Evolutionary conservation across 2,329 filamentous ascomycete genomes (phyloP).

Genomic region (Metarhizium guizhouense): DNA sequence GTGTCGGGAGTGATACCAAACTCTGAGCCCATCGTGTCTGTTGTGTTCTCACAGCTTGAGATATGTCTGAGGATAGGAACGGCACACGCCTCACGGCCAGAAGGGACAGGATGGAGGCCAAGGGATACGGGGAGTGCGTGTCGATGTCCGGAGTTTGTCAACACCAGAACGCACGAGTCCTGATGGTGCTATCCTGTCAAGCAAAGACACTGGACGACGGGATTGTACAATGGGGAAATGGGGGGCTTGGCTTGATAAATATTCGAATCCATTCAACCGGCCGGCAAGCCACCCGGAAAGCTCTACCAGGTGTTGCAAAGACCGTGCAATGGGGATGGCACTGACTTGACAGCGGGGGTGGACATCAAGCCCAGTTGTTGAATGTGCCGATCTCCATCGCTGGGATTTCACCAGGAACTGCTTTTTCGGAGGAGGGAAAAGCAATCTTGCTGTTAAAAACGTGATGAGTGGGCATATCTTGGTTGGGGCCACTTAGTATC

Average conservation of each 20-base stretch:
- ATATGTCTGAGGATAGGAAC: background rate
- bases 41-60: background rate
- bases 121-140: background rate
- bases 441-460: background rate
- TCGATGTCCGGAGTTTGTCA: background rate
- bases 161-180: background rate
- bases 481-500: background rate
- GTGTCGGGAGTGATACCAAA: constrained; percentile 21
- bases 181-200: background rate
- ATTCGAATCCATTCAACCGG: background rate
- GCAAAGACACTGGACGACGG: background rate
- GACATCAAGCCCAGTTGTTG: background rate
- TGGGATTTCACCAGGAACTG: background rate
- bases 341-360: background rate
- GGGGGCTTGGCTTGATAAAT: constrained; percentile 4
- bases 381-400: background rate
- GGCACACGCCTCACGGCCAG: background rate
- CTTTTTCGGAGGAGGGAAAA: background rate
- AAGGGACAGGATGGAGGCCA: background rate
- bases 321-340: background rate
- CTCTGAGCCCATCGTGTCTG: constrained; percentile 19
- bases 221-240: background rate
- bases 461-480: constrained; percentile 1
- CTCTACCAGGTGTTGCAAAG: background rate
- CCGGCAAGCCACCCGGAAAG: background rate